phyloP scores from a whole-genome alignment of 331 rosid genomes.

The Rhamnella rubrinervis region DNA sequence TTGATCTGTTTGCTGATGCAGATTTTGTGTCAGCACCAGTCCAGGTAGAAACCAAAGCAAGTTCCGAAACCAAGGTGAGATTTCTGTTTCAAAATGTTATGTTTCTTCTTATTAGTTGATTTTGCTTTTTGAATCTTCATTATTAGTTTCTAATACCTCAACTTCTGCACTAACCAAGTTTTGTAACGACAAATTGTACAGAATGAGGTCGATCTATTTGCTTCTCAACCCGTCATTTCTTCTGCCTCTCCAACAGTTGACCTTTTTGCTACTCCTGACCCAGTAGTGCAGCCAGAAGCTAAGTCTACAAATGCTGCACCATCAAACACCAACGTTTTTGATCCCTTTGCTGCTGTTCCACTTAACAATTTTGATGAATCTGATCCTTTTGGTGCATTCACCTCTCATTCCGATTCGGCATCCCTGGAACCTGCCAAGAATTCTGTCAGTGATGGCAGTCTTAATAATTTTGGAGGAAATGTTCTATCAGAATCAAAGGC shows the following conservation, averaged over 20 bases:
- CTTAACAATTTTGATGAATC: constrained; percentile 80
- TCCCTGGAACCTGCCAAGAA: constrained; percentile 54
- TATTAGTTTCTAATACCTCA: neutral
- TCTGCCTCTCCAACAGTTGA: constrained; percentile 62
- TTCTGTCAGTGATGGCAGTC: constrained; percentile 38
- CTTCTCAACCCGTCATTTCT: constrained; percentile 57
- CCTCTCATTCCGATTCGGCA: constrained; percentile 60
- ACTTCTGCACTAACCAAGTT: constrained; percentile 10
- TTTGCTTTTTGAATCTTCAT: neutral
- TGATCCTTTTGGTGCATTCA: constrained; percentile 69
- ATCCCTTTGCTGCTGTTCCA: constrained; percentile 94
- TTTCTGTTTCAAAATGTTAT: neutral
- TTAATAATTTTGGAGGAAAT: constrained; percentile 38
- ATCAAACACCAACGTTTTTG: constrained; percentile 43
- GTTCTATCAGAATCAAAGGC: constrained; percentile 38
- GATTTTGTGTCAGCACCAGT: constrained; percentile 74
- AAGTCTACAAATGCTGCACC: constrained; percentile 48
- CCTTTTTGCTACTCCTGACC: constrained; percentile 62
- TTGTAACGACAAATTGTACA: constrained; percentile 30
- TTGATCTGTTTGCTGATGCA: constrained; percentile 96
- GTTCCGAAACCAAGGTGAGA: constrained; percentile 63
- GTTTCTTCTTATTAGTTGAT: neutral
- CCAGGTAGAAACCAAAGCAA: constrained; percentile 51
- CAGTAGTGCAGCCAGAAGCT: constrained; percentile 55
- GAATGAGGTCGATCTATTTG: constrained; percentile 76